Evolutionary conservation across 164 flowering plant species (phyloP), one percentile per base, ranked within the genome.

Genomic region (Vitis amurensis): DNA sequence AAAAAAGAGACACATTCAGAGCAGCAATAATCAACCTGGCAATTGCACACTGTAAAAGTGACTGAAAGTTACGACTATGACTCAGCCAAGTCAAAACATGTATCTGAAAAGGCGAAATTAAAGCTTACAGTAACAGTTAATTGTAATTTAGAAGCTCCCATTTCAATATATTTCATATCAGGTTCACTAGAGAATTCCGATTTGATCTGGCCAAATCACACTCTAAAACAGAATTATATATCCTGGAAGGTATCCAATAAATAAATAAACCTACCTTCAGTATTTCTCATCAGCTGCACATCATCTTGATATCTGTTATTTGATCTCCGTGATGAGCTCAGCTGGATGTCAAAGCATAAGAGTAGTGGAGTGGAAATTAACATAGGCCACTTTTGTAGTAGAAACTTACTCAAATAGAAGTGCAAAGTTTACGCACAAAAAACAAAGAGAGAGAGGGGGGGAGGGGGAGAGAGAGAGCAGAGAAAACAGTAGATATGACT

Each of bases 231-330:
- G 11, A 47, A 61, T 50, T 9, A 53, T 37, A 11, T 30, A 75
- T 11, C 15, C 56, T 49, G 13, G n/a, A 55, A 63, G 30, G 11
- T 8, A 50, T 17, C 50, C 59, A 70, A 69, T 19, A 64, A 56
- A 63, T 37, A 50, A 64, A 37, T 6, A 55, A 68, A 80, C 51
- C 61, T 83, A 91, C 97, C 89, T 80, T 82, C 72, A 58, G 67
- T 50, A 76, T 56, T 76, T 73, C 68, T 68, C 73, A 74, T 76
- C 62, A 47, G 83, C 61, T 66, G 67, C 68, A 68, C 55, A 64
- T 70, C 73, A 68, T 70, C 71, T 51, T 55, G 68, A 66, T 69
- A 78, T 57, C 77, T 59, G 37, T 68, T 67, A 68, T 75, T 69
- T 50, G 67, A 70, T 72, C 73, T 67, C 65, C 44, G 61, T 50